A percentile compares a stretch with the other conserved stretches of the same genome.
Evolutionary conservation across 306 rosid genomes (phyloP).

Genomic region (Gleditsia sinensis): DNA sequence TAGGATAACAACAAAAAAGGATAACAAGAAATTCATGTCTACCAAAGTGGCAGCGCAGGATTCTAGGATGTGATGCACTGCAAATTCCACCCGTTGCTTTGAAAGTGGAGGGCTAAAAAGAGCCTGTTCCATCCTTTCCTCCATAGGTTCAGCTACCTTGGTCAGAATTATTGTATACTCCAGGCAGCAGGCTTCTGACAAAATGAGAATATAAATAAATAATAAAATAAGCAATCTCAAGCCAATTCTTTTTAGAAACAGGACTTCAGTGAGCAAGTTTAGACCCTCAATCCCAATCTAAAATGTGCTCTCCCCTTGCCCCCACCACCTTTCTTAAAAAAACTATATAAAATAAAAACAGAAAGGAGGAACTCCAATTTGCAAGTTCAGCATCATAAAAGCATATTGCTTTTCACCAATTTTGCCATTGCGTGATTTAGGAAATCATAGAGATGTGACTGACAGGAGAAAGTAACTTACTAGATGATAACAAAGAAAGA

Average conservation of each 20-base stretch:
- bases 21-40: conserved; percentile 33
- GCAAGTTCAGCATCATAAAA: conserved; percentile 3
- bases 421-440: conserved; percentile 16
- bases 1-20: conserved; percentile 18
- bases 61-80: conserved; percentile 70
- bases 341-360: not conserved
- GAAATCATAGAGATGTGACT: conserved; percentile 1
- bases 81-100: conserved; percentile 96
- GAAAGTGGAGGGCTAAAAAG: conserved; percentile 96
- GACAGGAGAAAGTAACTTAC: conserved; percentile 65
- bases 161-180: conserved; percentile 63
- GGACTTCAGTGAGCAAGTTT: not conserved
- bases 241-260: not conserved
- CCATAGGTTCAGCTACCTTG: conserved; percentile 78
- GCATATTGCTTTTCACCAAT: not conserved
- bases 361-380: not conserved
- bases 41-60: conserved; percentile 79
- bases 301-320: not conserved
- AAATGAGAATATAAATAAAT: conserved; percentile 19
- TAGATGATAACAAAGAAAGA: conserved; percentile 60
- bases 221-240: not conserved
- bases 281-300: conserved; percentile 2
- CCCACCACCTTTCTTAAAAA: not conserved
- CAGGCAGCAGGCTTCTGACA: conserved; percentile 64
- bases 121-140: conserved; percentile 98